These are phyloP conservation scores for Tylopilus intermedius DNA, from an alignment of 768 basidiomycete species.

Conservation along the genomic window DNA sequence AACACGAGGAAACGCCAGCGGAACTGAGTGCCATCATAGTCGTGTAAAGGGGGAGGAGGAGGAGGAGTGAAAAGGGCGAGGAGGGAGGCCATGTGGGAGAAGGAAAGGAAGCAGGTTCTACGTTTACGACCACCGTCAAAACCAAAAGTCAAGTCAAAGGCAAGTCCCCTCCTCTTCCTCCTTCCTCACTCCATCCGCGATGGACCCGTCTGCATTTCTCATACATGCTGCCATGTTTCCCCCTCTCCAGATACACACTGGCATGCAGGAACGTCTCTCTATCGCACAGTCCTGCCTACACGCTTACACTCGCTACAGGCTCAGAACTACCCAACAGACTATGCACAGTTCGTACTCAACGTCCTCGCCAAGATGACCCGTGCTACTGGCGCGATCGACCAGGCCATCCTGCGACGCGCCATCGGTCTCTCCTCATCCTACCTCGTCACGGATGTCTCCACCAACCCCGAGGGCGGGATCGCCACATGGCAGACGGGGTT, in stretches of 20 bases:
- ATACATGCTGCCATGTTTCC: constrained; percentile 16
- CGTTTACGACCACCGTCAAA: constrained; percentile 11
- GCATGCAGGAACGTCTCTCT: constrained; percentile 27
- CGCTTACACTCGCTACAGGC: constrained; percentile 14
- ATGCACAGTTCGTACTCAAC: constrained; percentile 52
- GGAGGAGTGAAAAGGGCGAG: constrained; percentile 13
- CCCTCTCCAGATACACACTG: constrained; percentile 20
- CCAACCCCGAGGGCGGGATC: constrained; percentile 51
- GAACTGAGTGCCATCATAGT: constrained; percentile 74
- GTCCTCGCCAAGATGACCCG: constrained; percentile 50
- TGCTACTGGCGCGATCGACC: constrained; percentile 48
- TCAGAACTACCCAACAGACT: constrained; percentile 51
- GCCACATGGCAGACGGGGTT: constrained; percentile 65
- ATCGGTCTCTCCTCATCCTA: constrained; percentile 73
- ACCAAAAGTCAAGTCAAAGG: constrained; percentile 7
- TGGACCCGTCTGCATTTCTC: constrained; percentile 24
- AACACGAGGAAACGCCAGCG: constrained; percentile 74
- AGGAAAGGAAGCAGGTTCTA: background rate
- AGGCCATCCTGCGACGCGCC: constrained; percentile 56
- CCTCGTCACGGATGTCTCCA: constrained; percentile 69
- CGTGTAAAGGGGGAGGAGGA: constrained; percentile 21
- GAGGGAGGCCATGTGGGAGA: constrained; percentile 12
- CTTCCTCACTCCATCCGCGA: constrained; percentile 6
- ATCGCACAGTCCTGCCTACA: background rate
- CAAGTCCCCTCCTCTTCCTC: constrained; percentile 4